Percentiles rank a stretch among this genome's conserved stretches.
These are phyloP conservation scores for Scheffersomyces titani DNA, from an alignment of 1,139 yeast genomes.

Conservation along the genomic window DNA sequence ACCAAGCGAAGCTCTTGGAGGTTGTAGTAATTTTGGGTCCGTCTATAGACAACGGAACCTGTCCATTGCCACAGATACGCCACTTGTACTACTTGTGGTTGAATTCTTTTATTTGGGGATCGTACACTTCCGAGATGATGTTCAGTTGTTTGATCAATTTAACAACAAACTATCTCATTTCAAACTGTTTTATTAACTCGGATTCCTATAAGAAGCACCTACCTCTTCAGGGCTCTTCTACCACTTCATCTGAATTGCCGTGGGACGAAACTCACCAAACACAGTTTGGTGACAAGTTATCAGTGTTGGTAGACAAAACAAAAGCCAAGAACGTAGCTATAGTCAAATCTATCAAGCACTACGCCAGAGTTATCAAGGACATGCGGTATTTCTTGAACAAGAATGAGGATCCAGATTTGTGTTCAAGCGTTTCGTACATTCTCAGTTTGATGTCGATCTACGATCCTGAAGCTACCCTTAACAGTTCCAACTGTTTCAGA, in stretches of 20 bases:
- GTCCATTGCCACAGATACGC: constrained; percentile 31
- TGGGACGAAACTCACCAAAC: background rate
- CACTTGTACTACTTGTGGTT: constrained; percentile 37
- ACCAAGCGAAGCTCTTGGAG: constrained; percentile 10
- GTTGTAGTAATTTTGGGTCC: constrained; percentile 12
- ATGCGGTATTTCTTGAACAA: constrained; percentile 31
- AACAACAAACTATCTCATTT: constrained; percentile 41
- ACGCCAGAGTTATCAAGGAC: constrained; percentile 39
- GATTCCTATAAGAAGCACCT: constrained; percentile 14
- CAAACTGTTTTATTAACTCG: constrained; percentile 28
- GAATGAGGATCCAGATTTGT: constrained; percentile 33
- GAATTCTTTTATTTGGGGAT: constrained; percentile 30
- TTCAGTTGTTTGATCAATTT: constrained; percentile 42
- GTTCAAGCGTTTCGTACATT: constrained; percentile 41
- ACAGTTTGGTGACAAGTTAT: constrained; percentile 2
- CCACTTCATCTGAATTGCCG: background rate
- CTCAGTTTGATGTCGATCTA: constrained; percentile 45
- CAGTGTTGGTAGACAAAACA: constrained; percentile 4
- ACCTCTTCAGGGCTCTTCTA: background rate
- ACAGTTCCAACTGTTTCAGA: constrained; percentile 41
- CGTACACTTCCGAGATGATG: constrained; percentile 27
- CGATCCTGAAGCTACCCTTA: constrained; percentile 47
- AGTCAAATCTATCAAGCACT: constrained; percentile 35
- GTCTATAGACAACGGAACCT: constrained; percentile 27
- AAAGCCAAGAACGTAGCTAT: constrained; percentile 27